phyloP scores from a whole-genome alignment of 495 filamentous ascomycete species.

The Penicillium argentinense region DNA sequence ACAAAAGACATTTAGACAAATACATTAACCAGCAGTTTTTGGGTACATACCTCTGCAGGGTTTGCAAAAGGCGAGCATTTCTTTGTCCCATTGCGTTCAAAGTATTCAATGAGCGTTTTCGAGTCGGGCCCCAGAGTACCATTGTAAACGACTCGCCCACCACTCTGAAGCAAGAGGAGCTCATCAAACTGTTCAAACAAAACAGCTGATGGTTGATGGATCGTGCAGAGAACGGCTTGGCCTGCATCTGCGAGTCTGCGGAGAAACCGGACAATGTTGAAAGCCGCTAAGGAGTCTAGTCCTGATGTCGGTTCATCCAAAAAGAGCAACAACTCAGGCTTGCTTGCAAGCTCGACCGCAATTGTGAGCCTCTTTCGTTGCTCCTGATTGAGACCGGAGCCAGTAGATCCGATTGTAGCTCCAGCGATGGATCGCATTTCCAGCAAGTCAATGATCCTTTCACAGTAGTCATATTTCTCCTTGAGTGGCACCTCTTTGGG shows the following conservation, averaged over 20 bases:
- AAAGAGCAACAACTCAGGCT: conserved; percentile 67
- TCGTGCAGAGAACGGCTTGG: conserved; percentile 73
- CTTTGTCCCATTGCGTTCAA: conserved; percentile 61
- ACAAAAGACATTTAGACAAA: background rate
- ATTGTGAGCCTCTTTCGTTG: conserved; percentile 67
- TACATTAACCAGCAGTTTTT: too few species aligned
- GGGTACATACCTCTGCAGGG: conserved; percentile 54
- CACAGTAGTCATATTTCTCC: conserved; percentile 64
- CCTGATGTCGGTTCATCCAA: conserved; percentile 78
- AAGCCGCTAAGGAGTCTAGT: conserved; percentile 65
- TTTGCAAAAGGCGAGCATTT: conserved; percentile 57
- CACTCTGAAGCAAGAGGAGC: conserved; percentile 65
- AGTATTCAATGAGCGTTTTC: conserved; percentile 58
- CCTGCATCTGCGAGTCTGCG: conserved; percentile 65
- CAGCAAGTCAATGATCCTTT: conserved; percentile 58
- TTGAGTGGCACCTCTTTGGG: conserved; percentile 52
- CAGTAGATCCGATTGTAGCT: conserved; percentile 53
- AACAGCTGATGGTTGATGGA: conserved; percentile 76
- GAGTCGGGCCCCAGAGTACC: conserved; percentile 60
- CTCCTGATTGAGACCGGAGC: conserved; percentile 57
- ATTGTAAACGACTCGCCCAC: conserved; percentile 72
- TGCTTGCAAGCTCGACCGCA: conserved; percentile 67
- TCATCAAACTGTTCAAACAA: conserved; percentile 76
- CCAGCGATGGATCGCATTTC: conserved; percentile 60
- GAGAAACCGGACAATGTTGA: conserved; percentile 64